A percentile compares a stretch with the other conserved stretches of the same genome.
These are phyloP conservation scores for Eutrema yunnanense DNA, from an alignment of 345 rosid species.

Conservation along the genomic window DNA sequence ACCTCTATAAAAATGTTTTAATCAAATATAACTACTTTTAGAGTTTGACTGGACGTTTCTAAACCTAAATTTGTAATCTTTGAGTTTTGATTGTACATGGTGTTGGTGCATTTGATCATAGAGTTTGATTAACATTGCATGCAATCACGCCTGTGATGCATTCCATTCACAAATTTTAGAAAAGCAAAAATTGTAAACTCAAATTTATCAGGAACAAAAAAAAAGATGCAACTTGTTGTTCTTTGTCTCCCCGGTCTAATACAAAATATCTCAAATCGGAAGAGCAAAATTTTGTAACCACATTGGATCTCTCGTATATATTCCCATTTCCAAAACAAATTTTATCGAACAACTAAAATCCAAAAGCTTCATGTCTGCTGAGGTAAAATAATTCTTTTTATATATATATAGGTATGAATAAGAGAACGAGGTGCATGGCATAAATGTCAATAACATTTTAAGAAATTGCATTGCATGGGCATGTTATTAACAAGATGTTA, in stretches of 20 bases:
- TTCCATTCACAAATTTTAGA: constrained; percentile 2
- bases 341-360: constrained; percentile 13
- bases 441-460: background rate
- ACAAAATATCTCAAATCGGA: constrained; percentile 15
- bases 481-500: background rate
- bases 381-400: background rate
- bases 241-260: constrained; percentile 16
- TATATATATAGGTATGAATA: background rate
- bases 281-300: constrained; percentile 2
- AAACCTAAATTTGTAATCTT: background rate
- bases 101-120: constrained; percentile 19
- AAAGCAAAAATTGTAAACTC: background rate
- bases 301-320: constrained; percentile 20
- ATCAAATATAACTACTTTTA: background rate
- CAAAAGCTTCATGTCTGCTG: background rate
- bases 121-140: constrained; percentile 26
- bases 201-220: background rate
- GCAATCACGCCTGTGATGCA: constrained; percentile 17
- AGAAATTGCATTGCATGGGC: background rate
- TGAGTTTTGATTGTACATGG: constrained; percentile 8
- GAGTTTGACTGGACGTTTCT: background rate
- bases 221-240: constrained; percentile 21
- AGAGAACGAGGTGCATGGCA: background rate
- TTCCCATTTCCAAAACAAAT: constrained; percentile 8
- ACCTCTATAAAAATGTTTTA: background rate